These are phyloP conservation scores for Hsuehochloa calcarea DNA, from an alignment of 176 grass and related monocot species.

Conservation along the genomic window DNA sequence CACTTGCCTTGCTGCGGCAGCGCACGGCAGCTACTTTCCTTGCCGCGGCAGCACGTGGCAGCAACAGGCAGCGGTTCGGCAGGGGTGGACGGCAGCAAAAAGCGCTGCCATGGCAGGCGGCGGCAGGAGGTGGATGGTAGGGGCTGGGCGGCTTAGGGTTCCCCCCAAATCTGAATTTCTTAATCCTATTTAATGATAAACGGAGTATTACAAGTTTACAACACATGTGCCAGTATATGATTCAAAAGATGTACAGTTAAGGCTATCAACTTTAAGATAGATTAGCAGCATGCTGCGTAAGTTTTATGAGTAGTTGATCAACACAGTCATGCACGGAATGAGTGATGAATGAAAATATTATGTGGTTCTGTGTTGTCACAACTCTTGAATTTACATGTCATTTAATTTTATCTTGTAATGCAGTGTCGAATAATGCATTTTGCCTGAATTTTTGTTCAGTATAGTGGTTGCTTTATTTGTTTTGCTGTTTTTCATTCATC, in stretches of 20 bases:
- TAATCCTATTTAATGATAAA: too few species aligned
- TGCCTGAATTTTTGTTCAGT: background rate
- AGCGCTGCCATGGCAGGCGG: too few species aligned
- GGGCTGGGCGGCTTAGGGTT: too few species aligned
- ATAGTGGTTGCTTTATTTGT: background rate
- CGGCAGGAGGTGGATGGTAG: too few species aligned
- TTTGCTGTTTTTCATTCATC: background rate
- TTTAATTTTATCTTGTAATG: conserved; percentile 3
- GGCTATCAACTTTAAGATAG: background rate
- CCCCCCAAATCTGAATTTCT: too few species aligned
- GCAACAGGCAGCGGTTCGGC: too few species aligned
- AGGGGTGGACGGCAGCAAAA: too few species aligned
- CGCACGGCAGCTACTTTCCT: too few species aligned
- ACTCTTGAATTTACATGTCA: background rate
- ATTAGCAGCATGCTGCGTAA: background rate
- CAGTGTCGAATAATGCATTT: background rate
- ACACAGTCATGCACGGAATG: background rate
- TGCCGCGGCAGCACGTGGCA: too few species aligned
- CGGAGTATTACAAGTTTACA: too few species aligned
- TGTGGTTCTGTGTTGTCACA: background rate
- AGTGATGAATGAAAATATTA: background rate
- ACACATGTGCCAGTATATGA: background rate
- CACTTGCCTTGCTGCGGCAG: too few species aligned
- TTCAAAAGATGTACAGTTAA: background rate
- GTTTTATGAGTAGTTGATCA: background rate